Evolutionary conservation across 352 stramenopile species (phyloP).

Genomic region (Phytophthora europaea): DNA sequence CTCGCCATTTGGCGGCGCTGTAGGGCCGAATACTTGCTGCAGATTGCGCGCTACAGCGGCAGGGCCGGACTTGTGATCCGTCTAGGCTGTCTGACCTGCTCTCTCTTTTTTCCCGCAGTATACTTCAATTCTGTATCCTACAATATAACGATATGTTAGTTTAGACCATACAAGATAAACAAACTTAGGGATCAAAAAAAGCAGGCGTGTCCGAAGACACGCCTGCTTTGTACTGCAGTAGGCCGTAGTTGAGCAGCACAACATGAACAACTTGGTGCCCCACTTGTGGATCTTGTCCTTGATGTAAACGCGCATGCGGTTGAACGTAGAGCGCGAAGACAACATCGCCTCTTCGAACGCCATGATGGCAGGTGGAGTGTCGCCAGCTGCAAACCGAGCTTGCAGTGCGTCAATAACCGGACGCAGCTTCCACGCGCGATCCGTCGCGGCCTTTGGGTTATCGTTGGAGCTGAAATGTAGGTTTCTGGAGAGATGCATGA

Average conservation of each 20-base stretch:
- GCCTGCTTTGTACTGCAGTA: slow-evolving; percentile 1
- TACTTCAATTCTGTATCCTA: slow-evolving; percentile 15
- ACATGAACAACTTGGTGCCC: slow-evolving; percentile 8
- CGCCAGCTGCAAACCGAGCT: neutral
- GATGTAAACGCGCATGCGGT: neutral
- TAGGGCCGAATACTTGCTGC: slow-evolving; percentile 5
- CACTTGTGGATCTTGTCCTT: slow-evolving; percentile 11
- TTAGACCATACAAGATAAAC: slow-evolving; percentile 6
- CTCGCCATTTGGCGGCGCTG: neutral
- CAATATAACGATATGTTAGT: neutral
- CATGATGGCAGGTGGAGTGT: neutral
- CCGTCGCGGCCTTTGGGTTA: neutral
- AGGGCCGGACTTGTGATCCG: neutral
- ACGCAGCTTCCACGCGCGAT: slow-evolving; percentile 3
- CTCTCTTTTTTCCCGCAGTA: slow-evolving; percentile 5
- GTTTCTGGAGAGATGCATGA: slow-evolving; percentile 13
- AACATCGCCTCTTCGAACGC: slow-evolving; percentile 12
- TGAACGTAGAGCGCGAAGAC: slow-evolving; percentile 7
- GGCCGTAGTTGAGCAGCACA: slow-evolving; percentile 4
- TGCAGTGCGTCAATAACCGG: slow-evolving; percentile 3
- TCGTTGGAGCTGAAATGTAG: slow-evolving; percentile 6
- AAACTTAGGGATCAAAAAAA: slow-evolving; percentile 8
- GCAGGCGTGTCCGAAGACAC: neutral
- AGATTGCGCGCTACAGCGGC: slow-evolving; percentile 21
- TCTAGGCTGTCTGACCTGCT: neutral